Conservation (phyloP, 768 basidiomycete species). For the Candolleomyces aberdarensis region DNA sequence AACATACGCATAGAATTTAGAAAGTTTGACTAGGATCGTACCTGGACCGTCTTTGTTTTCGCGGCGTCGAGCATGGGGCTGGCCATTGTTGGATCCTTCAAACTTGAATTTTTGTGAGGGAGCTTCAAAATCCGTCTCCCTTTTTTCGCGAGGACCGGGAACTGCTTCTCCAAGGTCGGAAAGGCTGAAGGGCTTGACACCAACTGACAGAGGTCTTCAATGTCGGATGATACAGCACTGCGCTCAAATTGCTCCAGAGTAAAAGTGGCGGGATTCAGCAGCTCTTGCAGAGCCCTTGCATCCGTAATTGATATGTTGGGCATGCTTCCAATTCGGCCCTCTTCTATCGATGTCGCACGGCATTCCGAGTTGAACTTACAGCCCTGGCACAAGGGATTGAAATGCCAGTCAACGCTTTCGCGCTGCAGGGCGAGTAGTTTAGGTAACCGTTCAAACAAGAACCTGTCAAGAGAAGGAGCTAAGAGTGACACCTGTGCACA, state of each 20-base stretch:
- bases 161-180: conserved; percentile 24
- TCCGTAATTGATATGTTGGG: conserved; percentile 48
- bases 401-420: conserved; percentile 42
- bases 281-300: conserved; percentile 34
- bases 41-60: conserved; percentile 30
- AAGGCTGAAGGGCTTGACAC: conserved; percentile 26
- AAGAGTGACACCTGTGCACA: conserved; percentile 36
- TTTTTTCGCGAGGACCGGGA: conserved; percentile 37
- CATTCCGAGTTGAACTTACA: conserved; percentile 41
- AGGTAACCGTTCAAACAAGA: conserved; percentile 44
- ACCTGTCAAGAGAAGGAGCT: conserved; percentile 36
- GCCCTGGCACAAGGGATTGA: conserved; percentile 44
- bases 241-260: neutral
- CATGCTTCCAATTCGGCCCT: conserved; percentile 40
- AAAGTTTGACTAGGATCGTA: conserved; percentile 11
- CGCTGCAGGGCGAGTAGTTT: conserved; percentile 30
- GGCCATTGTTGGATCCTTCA: neutral
- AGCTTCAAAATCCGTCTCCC: conserved; percentile 33
- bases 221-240: conserved; percentile 31
- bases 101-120: conserved; percentile 7
- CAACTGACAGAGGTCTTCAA: conserved; percentile 45
- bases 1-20: conserved; percentile 4
- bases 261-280: conserved; percentile 27
- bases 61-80: conserved; percentile 42
- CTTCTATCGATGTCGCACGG: conserved; percentile 26